Evolutionary conservation across 352 stramenopile species (phyloP).

Genomic region (Lagenidium sp.): DNA sequence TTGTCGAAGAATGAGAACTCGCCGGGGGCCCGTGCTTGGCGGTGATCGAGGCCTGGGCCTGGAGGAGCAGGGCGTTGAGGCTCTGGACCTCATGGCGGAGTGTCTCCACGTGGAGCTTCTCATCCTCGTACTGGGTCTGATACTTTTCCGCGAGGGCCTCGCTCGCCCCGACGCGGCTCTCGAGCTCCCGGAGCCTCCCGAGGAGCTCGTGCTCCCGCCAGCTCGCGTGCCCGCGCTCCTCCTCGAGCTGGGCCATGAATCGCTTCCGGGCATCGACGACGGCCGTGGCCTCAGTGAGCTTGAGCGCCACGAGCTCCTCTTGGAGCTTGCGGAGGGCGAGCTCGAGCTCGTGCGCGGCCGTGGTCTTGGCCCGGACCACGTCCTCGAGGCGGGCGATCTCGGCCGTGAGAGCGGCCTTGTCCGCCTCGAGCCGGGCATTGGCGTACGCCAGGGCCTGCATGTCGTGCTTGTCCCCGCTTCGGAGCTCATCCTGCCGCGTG

Average conservation of each 20-base stretch:
- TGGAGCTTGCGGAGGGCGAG: constrained; percentile 26
- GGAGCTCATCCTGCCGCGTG: constrained; percentile 2
- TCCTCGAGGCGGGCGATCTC: constrained; percentile 12
- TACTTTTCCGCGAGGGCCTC: constrained; percentile 49
- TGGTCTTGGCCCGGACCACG: constrained; percentile 2
- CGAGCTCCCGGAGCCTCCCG: constrained; percentile 30
- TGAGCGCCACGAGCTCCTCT: constrained; percentile 41
- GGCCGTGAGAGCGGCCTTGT: constrained; percentile 4
- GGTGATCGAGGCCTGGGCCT: constrained; percentile 45
- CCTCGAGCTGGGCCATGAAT: constrained; percentile 36
- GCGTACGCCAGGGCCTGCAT: constrained; percentile 15
- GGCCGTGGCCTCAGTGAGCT: constrained; percentile 39
- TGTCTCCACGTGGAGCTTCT: constrained; percentile 60
- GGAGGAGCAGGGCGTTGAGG: constrained; percentile 48
- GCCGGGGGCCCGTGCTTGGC: constrained; percentile 19
- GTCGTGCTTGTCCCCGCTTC: constrained; percentile 13
- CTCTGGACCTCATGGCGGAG: constrained; percentile 56
- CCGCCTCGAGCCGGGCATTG: constrained; percentile 9
- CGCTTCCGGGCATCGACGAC: constrained; percentile 44
- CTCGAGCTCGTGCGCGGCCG: constrained; percentile 13
- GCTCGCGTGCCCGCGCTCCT: constrained; percentile 34
- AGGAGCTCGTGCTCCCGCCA: constrained; percentile 58
- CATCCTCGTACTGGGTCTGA: constrained; percentile 67
- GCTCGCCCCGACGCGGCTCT: constrained; percentile 34
- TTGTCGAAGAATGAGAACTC: no score